phyloP scores from a whole-genome alignment of 176 grass and related monocot species.

The Melocanna baccifera region DNA sequence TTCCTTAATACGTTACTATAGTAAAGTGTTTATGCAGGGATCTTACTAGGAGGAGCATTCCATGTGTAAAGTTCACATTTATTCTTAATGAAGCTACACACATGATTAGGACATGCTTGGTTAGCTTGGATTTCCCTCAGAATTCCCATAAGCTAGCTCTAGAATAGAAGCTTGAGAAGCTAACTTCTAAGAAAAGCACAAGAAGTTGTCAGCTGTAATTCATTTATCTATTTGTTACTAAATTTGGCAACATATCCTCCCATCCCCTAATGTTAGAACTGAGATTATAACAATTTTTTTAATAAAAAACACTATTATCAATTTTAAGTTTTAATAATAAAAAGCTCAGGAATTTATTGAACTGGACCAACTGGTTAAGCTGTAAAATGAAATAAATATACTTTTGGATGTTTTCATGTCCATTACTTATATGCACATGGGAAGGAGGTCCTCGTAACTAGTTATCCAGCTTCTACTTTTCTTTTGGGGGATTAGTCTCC shows the following conservation, averaged over 20 bases:
- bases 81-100: neutral
- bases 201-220: neutral
- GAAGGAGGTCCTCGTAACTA: neutral
- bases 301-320: neutral
- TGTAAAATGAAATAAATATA: neutral
- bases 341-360: neutral
- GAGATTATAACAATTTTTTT: neutral
- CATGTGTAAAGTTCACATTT: neutral
- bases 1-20: neutral
- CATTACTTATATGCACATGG: neutral
- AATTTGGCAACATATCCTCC: constrained; percentile 12
- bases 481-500: neutral
- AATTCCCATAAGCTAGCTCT: neutral
- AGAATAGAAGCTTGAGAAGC: neutral
- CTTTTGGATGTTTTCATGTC: neutral
- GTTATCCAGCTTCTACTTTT: neutral
- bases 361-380: neutral
- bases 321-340: neutral
- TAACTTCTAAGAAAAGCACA: neutral
- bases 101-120: neutral
- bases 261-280: neutral
- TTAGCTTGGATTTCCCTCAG: neutral
- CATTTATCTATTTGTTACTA: neutral
- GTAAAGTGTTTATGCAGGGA: neutral
- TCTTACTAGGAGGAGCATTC: constrained; percentile 1